A percentile compares a stretch with the other conserved stretches of the same genome.
Evolutionary conservation across 345 rosid species (phyloP).

Genomic region (Gossypium bickii): DNA sequence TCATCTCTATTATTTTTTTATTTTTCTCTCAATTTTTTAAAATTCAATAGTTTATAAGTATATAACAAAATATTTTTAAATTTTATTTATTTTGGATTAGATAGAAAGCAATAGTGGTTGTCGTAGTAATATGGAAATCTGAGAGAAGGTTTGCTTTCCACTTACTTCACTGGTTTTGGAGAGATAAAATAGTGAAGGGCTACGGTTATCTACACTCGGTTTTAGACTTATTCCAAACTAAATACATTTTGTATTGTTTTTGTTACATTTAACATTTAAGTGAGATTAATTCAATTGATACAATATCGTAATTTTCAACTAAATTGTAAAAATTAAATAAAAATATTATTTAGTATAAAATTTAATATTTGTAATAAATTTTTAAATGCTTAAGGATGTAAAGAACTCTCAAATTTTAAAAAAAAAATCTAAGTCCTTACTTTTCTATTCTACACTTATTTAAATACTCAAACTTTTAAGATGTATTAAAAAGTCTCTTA

Average conservation of each 20-base stretch:
- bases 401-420: accelerated
- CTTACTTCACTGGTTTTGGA: constrained; percentile 31
- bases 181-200: constrained; percentile 21
- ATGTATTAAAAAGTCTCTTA: no score
- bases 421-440: accelerated
- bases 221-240: constrained; percentile 15
- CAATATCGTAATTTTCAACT: no score
- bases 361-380: no score
- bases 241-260: no score
- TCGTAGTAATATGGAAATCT: constrained; percentile 20
- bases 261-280: no score
- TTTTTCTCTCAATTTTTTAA: neutral
- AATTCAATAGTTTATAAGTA: neutral
- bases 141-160: constrained; percentile 42
- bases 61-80: no score
- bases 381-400: no score
- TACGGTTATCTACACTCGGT: constrained; percentile 23
- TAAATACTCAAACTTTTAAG: accelerated
- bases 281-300: no score
- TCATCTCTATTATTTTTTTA: neutral
- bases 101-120: constrained; percentile 27
- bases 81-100: constrained; percentile 26
- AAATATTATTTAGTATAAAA: no score
- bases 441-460: no score
- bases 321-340: no score